Base-by-base conservation (phyloP, 768 basidiomycete species). In the Lactarius evosmus region DNA sequence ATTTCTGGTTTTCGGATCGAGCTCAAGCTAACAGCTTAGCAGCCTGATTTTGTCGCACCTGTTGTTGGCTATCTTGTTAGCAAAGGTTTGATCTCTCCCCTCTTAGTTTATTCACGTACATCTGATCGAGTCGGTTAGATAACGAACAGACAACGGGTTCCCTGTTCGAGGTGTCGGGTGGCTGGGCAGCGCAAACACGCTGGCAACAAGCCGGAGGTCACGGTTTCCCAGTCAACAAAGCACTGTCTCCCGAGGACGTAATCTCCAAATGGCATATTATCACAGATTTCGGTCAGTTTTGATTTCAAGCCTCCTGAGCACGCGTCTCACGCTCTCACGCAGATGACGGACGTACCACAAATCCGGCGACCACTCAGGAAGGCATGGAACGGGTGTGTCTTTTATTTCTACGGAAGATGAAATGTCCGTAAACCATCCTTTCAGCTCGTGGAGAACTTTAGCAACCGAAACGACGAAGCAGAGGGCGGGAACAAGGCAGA, bases 1-100 rank as follows among this genome's bases (percentile, higher is more conserved):
- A n/a, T 44, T 25, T n/a, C 22, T 38, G 27, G 17, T 25, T 50
- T 29, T 25, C n/a, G 16, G 14, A 22, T 41, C 8, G 17, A 14
- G 52, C 17, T 36, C 9, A 44, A 58, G 30, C 49, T 61, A 30
- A 58, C 36, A 9, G n/a, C 44, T 27, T 61, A 66, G 2, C 69
- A 91, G 86, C 94, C 96, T 46, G 93, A 97, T 70, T 96, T 81
- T 71, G 85, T 98, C 58, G 93, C 96, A 3, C 96, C 97, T 11
- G 72, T 98, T 51, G 94, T 97, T 30, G 95, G 94, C 7, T 98
- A 89, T 73, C 82, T 99, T 34, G 87, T 83, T 4, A 93, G 91
- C 72, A 83, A 86, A 75, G 84, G 83, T 85, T 51, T 34, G 60
- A 38, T 34, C 62, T 33, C 72, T n/a, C 22, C 16, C 25, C 29